A percentile compares a stretch with the other conserved stretches of the same genome.
Conservation (phyloP, 1,284 basidiomycete genomes). For the Moesziomyces aphidis region DNA sequence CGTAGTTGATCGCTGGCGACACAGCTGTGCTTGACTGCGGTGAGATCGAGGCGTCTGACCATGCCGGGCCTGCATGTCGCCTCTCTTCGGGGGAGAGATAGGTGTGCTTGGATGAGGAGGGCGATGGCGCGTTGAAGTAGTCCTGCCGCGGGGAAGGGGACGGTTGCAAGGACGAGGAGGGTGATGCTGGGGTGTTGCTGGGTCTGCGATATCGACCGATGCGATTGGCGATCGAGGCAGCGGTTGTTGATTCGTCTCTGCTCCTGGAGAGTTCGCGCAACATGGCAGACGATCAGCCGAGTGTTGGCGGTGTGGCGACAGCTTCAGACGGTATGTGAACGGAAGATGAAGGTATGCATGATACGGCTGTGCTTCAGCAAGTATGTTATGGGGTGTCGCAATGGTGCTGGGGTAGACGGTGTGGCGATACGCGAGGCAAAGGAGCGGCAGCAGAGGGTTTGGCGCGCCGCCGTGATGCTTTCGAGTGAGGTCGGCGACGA, state of each 20-base stretch:
- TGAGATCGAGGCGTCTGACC: constrained; percentile 24
- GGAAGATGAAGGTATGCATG: background rate
- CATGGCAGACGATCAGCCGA: constrained; percentile 5
- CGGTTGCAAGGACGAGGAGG: constrained; percentile 5
- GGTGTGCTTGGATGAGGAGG: constrained; percentile 12
- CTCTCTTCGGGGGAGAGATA: constrained; percentile 32
- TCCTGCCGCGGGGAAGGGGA: constrained; percentile 14
- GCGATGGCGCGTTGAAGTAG: background rate
- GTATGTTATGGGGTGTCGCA: background rate
- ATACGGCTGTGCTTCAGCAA: background rate
- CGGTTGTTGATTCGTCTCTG: constrained; percentile 8
- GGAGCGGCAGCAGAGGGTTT: too few species aligned
- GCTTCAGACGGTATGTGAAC: background rate
- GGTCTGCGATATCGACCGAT: constrained; percentile 29
- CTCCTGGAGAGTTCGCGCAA: constrained; percentile 12
- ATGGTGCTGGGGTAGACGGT: background rate
- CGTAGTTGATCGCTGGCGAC: constrained; percentile 37
- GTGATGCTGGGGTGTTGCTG: constrained; percentile 9
- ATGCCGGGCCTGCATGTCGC: constrained; percentile 16
- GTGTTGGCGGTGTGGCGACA: background rate
- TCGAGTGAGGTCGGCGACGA: too few species aligned
- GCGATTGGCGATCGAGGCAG: constrained; percentile 14
- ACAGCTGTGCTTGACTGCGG: constrained; percentile 17
- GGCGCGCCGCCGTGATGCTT: too few species aligned
- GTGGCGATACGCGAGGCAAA: too few species aligned